Percentiles rank a stretch among this genome's conserved stretches.
Evolutionary conservation across 306 rosid species (phyloP).

Genomic region (Ochetophila trinervis): DNA sequence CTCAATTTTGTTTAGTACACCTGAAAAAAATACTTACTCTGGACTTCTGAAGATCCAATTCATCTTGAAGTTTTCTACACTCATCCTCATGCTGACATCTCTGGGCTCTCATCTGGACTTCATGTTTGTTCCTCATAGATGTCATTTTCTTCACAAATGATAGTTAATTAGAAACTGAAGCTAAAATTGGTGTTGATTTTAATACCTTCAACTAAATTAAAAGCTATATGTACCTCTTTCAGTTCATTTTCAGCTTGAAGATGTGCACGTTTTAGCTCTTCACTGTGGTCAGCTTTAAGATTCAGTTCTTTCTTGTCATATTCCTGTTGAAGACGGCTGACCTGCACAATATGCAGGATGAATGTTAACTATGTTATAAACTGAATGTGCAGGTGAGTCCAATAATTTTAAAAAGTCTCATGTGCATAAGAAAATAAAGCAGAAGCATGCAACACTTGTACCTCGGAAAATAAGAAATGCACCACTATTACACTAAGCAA

Average conservation of each 20-base stretch:
- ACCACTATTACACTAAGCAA: not conserved
- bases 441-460: not conserved
- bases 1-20: constrained; percentile 14
- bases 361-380: constrained; percentile 19
- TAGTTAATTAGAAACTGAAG: constrained; percentile 18
- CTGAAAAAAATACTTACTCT: constrained; percentile 50
- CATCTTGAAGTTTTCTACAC: constrained; percentile 77
- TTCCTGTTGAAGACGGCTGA: constrained; percentile 60
- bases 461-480: not conserved
- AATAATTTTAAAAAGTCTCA: not conserved
- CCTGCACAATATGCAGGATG: constrained; percentile 45
- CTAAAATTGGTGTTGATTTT: not conserved
- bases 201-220: constrained; percentile 1
- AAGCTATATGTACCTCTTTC: constrained; percentile 56
- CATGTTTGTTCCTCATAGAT: constrained; percentile 69
- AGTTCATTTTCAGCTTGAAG: constrained; percentile 71
- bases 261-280: constrained; percentile 57
- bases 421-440: not conserved
- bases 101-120: constrained; percentile 69
- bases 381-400: not conserved
- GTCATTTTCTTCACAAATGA: constrained; percentile 50
- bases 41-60: constrained; percentile 81
- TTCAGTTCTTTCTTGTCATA: constrained; percentile 50
- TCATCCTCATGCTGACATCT: constrained; percentile 81
- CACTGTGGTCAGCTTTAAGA: constrained; percentile 52